These are phyloP conservation scores for Hibiscus syriacus DNA, from an alignment of 345 rosid species.

Conservation along the genomic window DNA sequence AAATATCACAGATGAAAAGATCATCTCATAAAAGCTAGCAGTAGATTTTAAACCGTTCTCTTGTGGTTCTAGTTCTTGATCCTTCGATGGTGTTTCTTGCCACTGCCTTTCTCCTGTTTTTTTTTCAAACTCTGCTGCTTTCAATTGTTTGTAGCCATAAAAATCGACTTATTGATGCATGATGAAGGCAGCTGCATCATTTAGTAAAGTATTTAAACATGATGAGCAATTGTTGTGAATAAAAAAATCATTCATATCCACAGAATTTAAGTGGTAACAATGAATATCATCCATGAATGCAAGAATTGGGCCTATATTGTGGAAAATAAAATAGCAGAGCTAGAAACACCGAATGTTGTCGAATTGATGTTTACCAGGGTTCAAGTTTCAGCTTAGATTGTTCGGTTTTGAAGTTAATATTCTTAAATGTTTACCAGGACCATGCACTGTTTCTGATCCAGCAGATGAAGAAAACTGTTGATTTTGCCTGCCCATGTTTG, in stretches of 20 bases:
- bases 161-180: constrained; percentile 53
- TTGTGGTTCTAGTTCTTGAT: constrained; percentile 16
- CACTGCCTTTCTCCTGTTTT: constrained; percentile 7
- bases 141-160: constrained; percentile 58
- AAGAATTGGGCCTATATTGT: not conserved
- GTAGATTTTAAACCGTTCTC: constrained; percentile 10
- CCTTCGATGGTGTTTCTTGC: constrained; percentile 5
- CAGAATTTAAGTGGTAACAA: not conserved
- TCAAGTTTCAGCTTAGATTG: not conserved
- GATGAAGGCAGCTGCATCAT: constrained; percentile 61
- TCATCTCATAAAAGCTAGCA: too few species aligned
- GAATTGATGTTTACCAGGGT: not conserved
- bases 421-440: too few species aligned
- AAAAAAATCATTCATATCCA: not conserved
- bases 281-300: not conserved
- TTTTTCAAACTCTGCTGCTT: constrained; percentile 29
- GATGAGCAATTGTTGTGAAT: not conserved
- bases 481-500: too few species aligned
- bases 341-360: not conserved
- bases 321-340: not conserved
- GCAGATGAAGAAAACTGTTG: too few species aligned
- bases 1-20: too few species aligned
- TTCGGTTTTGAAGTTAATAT: not conserved
- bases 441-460: too few species aligned
- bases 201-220: constrained; percentile 8